Evolutionary conservation across 1,284 basidiomycete species (phyloP), one percentile per base, ranked within the genome.

Genomic region (Puccinia sorghi): DNA sequence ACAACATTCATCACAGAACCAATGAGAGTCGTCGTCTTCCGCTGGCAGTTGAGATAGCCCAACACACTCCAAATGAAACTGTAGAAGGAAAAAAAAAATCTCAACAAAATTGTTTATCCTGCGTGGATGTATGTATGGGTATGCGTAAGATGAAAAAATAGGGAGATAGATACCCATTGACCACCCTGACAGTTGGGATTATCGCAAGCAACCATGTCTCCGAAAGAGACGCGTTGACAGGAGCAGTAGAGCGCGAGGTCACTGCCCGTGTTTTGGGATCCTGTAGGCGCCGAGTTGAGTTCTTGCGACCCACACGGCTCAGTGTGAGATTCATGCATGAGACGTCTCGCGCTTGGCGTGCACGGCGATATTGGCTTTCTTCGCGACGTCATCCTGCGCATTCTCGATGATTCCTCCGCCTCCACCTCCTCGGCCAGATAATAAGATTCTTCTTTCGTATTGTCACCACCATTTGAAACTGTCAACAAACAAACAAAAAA

Each of bases 11-110:
- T 27, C 22, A 67, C 73, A 75, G 37, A 46, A 67, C 73, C 73
- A 75, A 13, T 52, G 25, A 5, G n/a, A 17, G 13, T 20, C 12
- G 39, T 75, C 63, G 6, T 43, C 41, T 25, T 61, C 72, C 3
- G 22, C 32, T 41, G 73, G 73, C 39, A 50, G 48, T 39, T 50
- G 15, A n/a, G 27, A 5, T 25, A 75, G 52, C n/a, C 46, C 48
- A 4, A 48, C 20, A 66, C 73, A 75, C 25, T 39, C 61, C 46
- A 75, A 41, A 75, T 75, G 73, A 75, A 75, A 75, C 73, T 75
- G 48, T 17, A 46, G 20, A 37, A 5, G 46, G 17, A 8, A 50
- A 70, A 48, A 70, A 70, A 72, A 7, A 32, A 32, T 32, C 32
- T 32, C 32, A 32, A 32, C 32, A 32, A 32, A 32, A 4, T 1